phyloP scores from a whole-genome alignment of 768 basidiomycete genomes.

The Leccinellum luteum region DNA sequence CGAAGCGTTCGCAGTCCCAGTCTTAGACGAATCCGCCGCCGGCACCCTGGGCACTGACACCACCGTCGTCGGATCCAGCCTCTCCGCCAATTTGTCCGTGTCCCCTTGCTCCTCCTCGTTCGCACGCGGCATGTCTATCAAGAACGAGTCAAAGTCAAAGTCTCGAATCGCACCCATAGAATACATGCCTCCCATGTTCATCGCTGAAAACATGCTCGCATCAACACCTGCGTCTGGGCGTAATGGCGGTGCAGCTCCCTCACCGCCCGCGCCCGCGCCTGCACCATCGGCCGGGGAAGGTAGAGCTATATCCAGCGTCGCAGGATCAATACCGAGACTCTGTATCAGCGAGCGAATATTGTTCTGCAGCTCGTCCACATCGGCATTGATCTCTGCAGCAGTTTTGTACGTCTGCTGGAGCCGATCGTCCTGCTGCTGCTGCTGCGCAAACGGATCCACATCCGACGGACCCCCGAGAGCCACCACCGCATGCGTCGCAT shows the following conservation, averaged over 20 bases:
- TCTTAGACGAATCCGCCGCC: conserved; percentile 22
- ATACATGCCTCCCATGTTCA: neutral
- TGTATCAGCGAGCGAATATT: conserved; percentile 72
- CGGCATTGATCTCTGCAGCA: conserved; percentile 63
- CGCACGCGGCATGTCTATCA: conserved; percentile 38
- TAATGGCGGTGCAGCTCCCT: neutral
- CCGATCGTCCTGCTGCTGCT: conserved; percentile 39
- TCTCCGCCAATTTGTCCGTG: conserved; percentile 35
- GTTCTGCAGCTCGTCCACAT: conserved; percentile 66
- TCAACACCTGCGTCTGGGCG: conserved; percentile 15
- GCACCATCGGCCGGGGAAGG: conserved; percentile 2
- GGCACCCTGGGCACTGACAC: conserved; percentile 25
- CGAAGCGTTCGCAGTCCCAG: conserved; percentile 18
- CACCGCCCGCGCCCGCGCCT: conserved; percentile 12
- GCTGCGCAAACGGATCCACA: conserved; percentile 32
- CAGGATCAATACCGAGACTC: conserved; percentile 63
- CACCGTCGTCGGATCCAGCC: conserved; percentile 31
- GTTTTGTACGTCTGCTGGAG: conserved; percentile 58
- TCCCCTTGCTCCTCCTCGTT: conserved; percentile 29
- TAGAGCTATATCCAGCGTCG: conserved; percentile 14
- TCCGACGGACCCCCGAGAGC: conserved; percentile 32
- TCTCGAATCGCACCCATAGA: conserved; percentile 10
- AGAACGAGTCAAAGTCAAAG: conserved; percentile 41
- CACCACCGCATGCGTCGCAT: conserved; percentile 42
- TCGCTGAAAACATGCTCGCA: conserved; percentile 20